phyloP scores from a whole-genome alignment of 2,329 filamentous ascomycete genomes.

The Westerdykella sp. region DNA sequence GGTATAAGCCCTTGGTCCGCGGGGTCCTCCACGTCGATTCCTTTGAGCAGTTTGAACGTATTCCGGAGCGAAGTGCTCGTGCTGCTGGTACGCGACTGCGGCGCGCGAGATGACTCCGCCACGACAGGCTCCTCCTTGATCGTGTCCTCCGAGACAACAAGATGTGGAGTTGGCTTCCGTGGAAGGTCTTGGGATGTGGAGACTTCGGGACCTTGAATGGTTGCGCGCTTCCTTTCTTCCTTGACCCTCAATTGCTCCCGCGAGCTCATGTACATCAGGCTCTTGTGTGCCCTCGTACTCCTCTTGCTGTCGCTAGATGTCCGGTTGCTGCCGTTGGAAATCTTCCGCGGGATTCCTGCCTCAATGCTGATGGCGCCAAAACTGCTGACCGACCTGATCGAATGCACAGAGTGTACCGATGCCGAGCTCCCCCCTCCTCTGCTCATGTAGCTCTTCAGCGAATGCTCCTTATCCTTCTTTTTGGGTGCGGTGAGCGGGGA shows the following conservation, averaged over 20 bases:
- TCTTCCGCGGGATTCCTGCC: conserved; percentile 20
- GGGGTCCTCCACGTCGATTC: conserved; percentile 19
- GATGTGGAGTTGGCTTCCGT: conserved; percentile 18
- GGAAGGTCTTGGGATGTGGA: conserved; percentile 21
- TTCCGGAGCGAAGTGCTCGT: conserved; percentile 28
- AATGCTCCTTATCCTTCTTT: conserved; percentile 35
- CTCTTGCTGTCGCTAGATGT: conserved; percentile 33
- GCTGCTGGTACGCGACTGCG: conserved; percentile 26
- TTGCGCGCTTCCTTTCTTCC: conserved; percentile 57
- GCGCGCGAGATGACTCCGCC: conserved; percentile 23
- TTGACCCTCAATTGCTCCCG: conserved; percentile 60
- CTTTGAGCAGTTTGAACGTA: conserved; percentile 21
- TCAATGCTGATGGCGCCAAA: conserved; percentile 40
- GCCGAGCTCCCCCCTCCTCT: conserved; percentile 28
- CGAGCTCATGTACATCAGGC: conserved; percentile 68
- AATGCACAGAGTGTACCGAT: conserved; percentile 33
- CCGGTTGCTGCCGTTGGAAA: conserved; percentile 25
- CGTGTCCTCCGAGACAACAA: conserved; percentile 30
- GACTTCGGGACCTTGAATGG: conserved; percentile 39
- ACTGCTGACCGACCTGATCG: conserved; percentile 31
- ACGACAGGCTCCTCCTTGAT: conserved; percentile 34
- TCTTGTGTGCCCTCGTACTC: conserved; percentile 42
- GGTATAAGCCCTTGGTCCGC: conserved; percentile 28
- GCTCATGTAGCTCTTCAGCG: conserved; percentile 56
- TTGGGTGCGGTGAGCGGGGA: conserved; percentile 62